Percentiles rank a stretch among this genome's conserved stretches.
Evolutionary conservation across 306 rosid species (phyloP).

Genomic region (Argentina anserina): DNA sequence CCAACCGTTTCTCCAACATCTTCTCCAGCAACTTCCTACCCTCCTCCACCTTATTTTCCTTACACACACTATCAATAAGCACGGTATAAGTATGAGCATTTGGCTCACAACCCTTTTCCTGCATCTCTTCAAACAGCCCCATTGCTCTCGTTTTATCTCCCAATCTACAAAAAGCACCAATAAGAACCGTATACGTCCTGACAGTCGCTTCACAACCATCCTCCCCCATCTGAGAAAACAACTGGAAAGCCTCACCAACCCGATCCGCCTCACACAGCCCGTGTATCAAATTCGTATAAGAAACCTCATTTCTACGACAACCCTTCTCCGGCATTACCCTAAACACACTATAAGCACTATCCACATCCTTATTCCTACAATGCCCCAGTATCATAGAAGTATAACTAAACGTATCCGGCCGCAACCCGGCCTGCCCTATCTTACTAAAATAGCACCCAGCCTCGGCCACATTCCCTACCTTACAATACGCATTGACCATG

Average conservation of each 20-base stretch:
- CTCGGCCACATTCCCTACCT: conserved; percentile 42
- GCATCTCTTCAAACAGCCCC: not conserved
- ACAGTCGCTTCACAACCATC: not conserved
- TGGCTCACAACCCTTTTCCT: not conserved
- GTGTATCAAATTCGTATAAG: not conserved
- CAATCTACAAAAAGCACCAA: not conserved
- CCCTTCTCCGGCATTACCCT: not conserved
- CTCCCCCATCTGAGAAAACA: not conserved
- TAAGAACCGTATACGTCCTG: not conserved
- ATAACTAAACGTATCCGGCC: not conserved
- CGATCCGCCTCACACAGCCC: not conserved
- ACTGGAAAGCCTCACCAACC: not conserved
- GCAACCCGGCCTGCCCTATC: conserved; percentile 12
- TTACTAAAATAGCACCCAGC: conserved; percentile 30
- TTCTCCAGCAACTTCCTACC: not conserved
- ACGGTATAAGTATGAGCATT: not conserved
- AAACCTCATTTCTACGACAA: not conserved
- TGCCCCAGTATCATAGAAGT: not conserved
- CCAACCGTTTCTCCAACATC: not conserved
- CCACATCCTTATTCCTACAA: conserved; percentile 2
- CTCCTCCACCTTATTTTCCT: not conserved
- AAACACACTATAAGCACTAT: not conserved
- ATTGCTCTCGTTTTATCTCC: not conserved
- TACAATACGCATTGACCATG: conserved; percentile 64
- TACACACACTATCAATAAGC: not conserved